A percentile compares a stretch with the other conserved stretches of the same genome.
Conservation (phyloP, 805 yeast genomes). For the Starmerella apicola region DNA sequence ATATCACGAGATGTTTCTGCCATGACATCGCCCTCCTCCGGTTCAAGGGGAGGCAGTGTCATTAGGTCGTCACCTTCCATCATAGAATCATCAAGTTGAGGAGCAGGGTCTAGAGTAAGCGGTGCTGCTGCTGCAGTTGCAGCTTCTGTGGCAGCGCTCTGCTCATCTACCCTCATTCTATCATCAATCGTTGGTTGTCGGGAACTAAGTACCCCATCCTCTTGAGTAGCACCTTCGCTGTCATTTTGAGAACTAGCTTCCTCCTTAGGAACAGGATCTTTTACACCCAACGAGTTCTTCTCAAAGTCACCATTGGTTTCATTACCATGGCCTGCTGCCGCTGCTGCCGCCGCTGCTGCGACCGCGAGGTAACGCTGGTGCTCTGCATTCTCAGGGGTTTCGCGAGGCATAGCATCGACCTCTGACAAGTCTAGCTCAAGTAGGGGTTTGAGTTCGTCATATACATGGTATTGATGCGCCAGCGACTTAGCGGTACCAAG, state of each 20-base stretch:
- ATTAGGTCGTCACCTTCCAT: slow-evolving; percentile 8
- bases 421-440: slow-evolving; percentile 33
- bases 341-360: slow-evolving; percentile 4
- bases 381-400: slow-evolving; percentile 38
- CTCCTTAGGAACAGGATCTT: no score
- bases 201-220: no score
- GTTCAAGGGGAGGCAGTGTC: slow-evolving; percentile 17
- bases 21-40: slow-evolving; percentile 6
- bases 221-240: no score
- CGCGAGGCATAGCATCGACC: slow-evolving; percentile 31
- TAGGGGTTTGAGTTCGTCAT: slow-evolving; percentile 40
- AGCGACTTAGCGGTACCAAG: slow-evolving; percentile 45
- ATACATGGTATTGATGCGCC: slow-evolving; percentile 49
- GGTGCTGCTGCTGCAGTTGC: no score
- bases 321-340: not conserved
- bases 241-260: no score
- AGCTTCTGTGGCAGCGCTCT: no score
- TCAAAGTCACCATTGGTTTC: not conserved
- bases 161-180: no score
- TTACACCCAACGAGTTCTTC: no score
- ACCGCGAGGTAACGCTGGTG: slow-evolving; percentile 28
- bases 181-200: no score
- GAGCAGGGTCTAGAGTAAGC: no score
- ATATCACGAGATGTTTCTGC: slow-evolving; percentile 14
- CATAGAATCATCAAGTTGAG: not conserved